Evolutionary conservation across 148 eudicot species (phyloP).

Genomic region (Gaultheria prostrata): DNA sequence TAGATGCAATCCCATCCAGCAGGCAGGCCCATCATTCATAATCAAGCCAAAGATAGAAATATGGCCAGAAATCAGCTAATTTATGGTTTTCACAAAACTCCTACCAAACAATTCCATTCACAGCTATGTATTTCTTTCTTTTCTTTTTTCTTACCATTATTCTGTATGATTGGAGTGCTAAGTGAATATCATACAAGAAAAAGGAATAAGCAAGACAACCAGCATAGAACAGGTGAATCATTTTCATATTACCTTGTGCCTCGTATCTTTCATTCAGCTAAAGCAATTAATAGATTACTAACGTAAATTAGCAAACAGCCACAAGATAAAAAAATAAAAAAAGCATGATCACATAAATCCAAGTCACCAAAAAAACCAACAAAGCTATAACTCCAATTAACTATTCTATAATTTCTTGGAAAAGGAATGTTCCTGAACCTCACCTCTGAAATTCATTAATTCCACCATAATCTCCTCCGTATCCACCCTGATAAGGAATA

Average conservation of each 20-base stretch:
- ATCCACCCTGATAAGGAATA: conserved; percentile 46
- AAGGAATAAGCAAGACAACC: no score
- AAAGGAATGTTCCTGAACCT: background rate
- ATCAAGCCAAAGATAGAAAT: background rate
- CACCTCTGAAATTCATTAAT: conserved; percentile 54
- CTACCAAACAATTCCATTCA: background rate
- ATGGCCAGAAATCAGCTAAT: background rate
- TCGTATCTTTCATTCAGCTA: background rate
- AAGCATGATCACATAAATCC: background rate
- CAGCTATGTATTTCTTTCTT: background rate
- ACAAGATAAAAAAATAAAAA: background rate
- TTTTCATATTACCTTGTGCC: background rate
- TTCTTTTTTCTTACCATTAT: background rate
- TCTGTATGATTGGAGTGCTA: background rate
- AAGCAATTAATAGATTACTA: background rate
- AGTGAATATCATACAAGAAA: background rate
- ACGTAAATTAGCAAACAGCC: background rate
- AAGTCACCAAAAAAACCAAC: background rate
- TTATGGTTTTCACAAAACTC: background rate
- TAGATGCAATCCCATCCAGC: background rate
- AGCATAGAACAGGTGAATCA: background rate
- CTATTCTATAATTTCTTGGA: background rate
- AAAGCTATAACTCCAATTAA: background rate
- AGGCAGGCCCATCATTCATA: background rate
- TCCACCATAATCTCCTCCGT: conserved; percentile 47